phyloP scores from a whole-genome alignment of 2,329 filamentous ascomycete genomes.

The Exophiala viscosa region DNA sequence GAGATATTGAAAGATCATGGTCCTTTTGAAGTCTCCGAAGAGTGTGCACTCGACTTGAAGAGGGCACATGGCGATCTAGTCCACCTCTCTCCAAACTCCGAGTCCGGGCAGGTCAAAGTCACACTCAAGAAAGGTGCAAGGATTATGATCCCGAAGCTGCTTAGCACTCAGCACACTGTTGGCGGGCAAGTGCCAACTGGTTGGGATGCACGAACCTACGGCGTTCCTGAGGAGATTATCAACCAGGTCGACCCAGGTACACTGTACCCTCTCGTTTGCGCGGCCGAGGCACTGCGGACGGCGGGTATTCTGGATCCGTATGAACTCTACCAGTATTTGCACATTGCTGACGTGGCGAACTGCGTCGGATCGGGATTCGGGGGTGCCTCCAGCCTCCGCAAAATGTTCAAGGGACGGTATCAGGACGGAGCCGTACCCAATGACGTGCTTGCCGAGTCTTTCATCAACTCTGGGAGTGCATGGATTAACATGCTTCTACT shows the following conservation, averaged over 20 bases:
- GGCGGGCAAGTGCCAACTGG: slow-evolving; percentile 37
- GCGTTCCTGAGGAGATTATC: slow-evolving; percentile 37
- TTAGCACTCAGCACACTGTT: slow-evolving; percentile 30
- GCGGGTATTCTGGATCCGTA: slow-evolving; percentile 36
- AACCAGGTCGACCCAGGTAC: slow-evolving; percentile 36
- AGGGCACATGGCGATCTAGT: slow-evolving; percentile 35
- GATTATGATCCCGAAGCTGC: slow-evolving; percentile 34
- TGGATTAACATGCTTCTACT: slow-evolving; percentile 46
- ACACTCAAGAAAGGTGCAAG: slow-evolving; percentile 33
- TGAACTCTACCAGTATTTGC: slow-evolving; percentile 34
- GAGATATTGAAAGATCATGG: slow-evolving; percentile 33
- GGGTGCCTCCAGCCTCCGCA: slow-evolving; percentile 27
- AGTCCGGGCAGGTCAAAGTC: slow-evolving; percentile 27
- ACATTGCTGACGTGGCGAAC: slow-evolving; percentile 37
- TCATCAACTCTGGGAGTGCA: slow-evolving; percentile 35
- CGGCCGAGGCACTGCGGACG: slow-evolving; percentile 34
- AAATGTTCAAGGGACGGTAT: slow-evolving; percentile 34
- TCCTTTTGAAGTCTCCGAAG: slow-evolving; percentile 34
- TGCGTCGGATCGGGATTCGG: slow-evolving; percentile 35
- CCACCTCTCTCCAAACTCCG: slow-evolving; percentile 23
- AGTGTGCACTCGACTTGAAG: slow-evolving; percentile 33
- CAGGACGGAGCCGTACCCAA: slow-evolving; percentile 33
- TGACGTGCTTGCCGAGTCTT: slow-evolving; percentile 38
- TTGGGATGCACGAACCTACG: slow-evolving; percentile 36
- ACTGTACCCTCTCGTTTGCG: slow-evolving; percentile 33